These are phyloP conservation scores for Hyaloscypha finlandica DNA, from an alignment of 495 filamentous ascomycete genomes.

Conservation along the genomic window DNA sequence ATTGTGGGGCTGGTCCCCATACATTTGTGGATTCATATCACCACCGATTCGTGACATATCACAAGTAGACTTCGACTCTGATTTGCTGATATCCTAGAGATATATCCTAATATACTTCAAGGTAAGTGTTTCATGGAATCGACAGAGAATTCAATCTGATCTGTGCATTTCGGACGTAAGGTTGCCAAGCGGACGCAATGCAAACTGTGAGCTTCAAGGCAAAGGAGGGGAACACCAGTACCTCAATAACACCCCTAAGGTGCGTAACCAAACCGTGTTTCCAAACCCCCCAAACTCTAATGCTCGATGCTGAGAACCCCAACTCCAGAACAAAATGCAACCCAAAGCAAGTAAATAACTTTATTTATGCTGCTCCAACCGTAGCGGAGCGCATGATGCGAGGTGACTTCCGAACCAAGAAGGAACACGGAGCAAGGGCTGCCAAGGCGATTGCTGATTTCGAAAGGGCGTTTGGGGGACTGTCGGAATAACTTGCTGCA, in stretches of 20 bases:
- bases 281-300: background rate
- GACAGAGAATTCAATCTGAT: too few species aligned
- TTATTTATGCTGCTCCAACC: background rate
- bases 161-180: background rate
- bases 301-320: background rate
- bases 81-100: too few species aligned
- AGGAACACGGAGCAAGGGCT: background rate
- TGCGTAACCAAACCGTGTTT: too few species aligned
- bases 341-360: background rate
- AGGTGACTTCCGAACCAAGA: background rate
- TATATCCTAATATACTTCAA: too few species aligned
- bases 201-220: too few species aligned
- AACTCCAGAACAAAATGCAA: background rate
- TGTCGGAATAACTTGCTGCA: background rate
- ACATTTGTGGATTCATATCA: too few species aligned
- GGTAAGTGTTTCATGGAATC: too few species aligned
- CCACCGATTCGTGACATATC: too few species aligned
- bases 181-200: background rate
- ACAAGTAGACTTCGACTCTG: too few species aligned
- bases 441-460: background rate
- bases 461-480: background rate
- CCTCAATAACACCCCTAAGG: background rate
- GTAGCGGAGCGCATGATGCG: background rate
- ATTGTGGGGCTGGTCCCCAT: too few species aligned
- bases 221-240: background rate